Evolutionary conservation across 257 asterid species (phyloP), one percentile per base, ranked within the genome.

Genomic region (Leonotis leonurus): DNA sequence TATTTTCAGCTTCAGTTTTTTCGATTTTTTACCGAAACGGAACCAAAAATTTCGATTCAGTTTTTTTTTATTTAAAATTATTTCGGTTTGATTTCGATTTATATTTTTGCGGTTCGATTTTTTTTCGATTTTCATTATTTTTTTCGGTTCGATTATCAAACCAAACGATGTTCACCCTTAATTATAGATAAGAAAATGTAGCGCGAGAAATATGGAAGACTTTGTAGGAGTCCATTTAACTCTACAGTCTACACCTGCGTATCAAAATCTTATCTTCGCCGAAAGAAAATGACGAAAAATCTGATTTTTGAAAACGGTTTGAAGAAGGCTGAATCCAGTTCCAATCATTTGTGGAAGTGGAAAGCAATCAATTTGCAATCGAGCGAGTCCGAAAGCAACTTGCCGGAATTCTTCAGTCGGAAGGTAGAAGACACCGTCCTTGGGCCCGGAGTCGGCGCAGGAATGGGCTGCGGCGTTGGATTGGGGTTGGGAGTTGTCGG

Each of bases 381-480:
- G 7, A 24, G 43, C 4, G 74, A 70, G 58, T 70, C 76, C 5
- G 85, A 72, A 30, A 58, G 13, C 57, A 87, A 70, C 70, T 60
- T 75, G 45, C 14, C 87, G n/a, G 85, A 80, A 24, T 67, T 85
- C 71, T 75, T 90, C 75, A 74, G 61, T 36, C 68, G 60, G 56
- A 75, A 70, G 44, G 16, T 70, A 0, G 75, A 77, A 36, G 88
- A 80, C 63, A 71, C 67, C 52, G 77, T 80, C 37, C 53, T 78
- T 56, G 97, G 95, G 2, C 97, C 97, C 13, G 95, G 95, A 11
- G 80, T 75, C 7, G 95, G 97, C 52, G 78, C 78, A 8, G 97
- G 97, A 4, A 54, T 80, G 8, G 97, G 95, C 3, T 87, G 97
- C 61, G 95, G 97, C 22, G 76, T 76, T 24, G 97, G 97, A 7